Base-by-base conservation (phyloP, 225 moss, liverwort and hornwort genomes). In the Climacium dendroides region DNA sequence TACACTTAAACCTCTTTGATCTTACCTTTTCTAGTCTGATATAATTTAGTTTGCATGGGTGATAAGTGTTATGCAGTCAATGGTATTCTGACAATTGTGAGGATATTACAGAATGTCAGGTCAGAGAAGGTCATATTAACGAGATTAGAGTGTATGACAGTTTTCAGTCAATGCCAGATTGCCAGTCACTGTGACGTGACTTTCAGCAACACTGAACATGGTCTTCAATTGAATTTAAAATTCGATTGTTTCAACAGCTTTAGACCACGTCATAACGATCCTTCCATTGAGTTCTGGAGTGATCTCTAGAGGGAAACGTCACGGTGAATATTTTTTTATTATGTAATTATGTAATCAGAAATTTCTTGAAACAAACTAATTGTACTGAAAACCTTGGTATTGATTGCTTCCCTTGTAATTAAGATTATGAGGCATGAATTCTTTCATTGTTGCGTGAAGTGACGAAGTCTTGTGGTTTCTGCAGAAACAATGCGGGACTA, bases 401-500 rank as follows among this genome's bases (percentile, higher is more conserved):
- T 73, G 35, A 41, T 79, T 74, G 30, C 61, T 62, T 63, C 48
- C 13, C 63, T 63, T 54, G 19, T 69, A 29, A 29, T 61, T 8
- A 20, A 64, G 72, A 41, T 64, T n/a, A 78, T 79, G 52, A 73
- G 74, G 73, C 50, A 50, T 34, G 18, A 59, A 52, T 8, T 84
- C 55, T 71, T 59, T 20, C 11, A 23, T 48, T 85, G 61, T 39
- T 66, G 53, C 48, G 59, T 84, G 62, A 63, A 85, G 41, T 83
- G 52, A 74, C 59, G 28, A 83, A 64, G 39, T 53, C 47, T 74
- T 82, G 63, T 25, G 86, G 65, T 85, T 91, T 87, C 43, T 90
- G 76, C 92, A 94, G 93, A 41, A 94, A 94, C 86, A 94, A 93
- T 85, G 94, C 93, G 48, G 94, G 91, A 63, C 18, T 87, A 17